Evolutionary conservation across 495 filamentous ascomycete species (phyloP).

Genomic region (Zalerion maritima): DNA sequence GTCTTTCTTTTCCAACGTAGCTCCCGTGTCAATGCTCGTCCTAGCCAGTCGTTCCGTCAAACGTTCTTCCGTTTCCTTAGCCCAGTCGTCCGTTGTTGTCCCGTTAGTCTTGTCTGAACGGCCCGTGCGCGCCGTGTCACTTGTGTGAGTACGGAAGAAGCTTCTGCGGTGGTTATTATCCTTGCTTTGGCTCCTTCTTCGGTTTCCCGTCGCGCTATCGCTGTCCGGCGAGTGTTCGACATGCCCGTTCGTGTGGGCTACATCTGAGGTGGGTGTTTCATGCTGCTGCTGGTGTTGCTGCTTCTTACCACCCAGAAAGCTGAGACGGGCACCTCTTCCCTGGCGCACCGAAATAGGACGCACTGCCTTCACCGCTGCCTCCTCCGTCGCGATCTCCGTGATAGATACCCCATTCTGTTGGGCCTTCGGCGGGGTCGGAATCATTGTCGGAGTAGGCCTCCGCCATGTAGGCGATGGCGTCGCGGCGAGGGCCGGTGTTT

Average conservation of each 20-base stretch:
- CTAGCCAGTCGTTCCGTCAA: too few relatives aligned
- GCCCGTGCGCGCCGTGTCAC: slow-evolving; percentile 12
- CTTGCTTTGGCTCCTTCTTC: slow-evolving; percentile 14
- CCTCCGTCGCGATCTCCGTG: slow-evolving; percentile 20
- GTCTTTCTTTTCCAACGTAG: slow-evolving; percentile 6
- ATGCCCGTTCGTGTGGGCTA: too few relatives aligned
- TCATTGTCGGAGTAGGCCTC: slow-evolving; percentile 17
- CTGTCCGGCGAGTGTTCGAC: too few relatives aligned
- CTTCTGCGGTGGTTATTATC: slow-evolving; percentile 13
- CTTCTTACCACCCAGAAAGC: slow-evolving; percentile 31
- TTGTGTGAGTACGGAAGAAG: slow-evolving; percentile 14
- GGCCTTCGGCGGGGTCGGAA: slow-evolving; percentile 9
- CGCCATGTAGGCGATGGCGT: slow-evolving; percentile 29
- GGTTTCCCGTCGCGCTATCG: slow-evolving; percentile 13
- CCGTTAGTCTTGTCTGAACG: slow-evolving; percentile 12
- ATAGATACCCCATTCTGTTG: slow-evolving; percentile 9
- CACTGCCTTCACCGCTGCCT: slow-evolving; percentile 20
- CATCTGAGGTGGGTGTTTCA: slow-evolving; percentile 7
- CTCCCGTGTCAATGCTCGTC: slow-evolving; percentile 6
- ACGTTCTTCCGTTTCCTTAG: slow-evolving; percentile 8
- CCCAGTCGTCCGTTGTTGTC: slow-evolving; percentile 13
- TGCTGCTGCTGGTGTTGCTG: slow-evolving; percentile 15
- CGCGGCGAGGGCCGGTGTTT: slow-evolving; percentile 12
- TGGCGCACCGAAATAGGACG: slow-evolving; percentile 25
- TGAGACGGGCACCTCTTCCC: slow-evolving; percentile 29